Evolutionary conservation across 805 yeast genomes (phyloP).

Genomic region (Metschnikowia santaceciliae): DNA sequence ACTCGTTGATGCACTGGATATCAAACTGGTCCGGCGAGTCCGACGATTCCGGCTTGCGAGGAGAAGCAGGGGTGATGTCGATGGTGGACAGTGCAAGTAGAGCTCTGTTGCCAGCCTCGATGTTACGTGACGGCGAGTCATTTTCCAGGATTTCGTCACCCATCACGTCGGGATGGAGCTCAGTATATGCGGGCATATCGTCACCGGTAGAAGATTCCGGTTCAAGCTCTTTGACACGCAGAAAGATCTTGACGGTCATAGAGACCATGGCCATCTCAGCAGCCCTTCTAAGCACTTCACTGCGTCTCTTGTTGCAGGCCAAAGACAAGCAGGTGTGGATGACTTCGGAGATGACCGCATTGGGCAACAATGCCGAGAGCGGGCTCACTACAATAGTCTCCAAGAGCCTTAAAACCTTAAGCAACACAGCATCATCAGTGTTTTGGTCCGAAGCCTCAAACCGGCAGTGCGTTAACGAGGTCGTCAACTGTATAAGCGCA

Average conservation of each 20-base stretch:
- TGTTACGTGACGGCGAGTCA: background rate
- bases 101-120: background rate
- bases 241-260: slow-evolving; percentile 66
- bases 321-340: slow-evolving; percentile 86
- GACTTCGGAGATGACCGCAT: slow-evolving; percentile 81
- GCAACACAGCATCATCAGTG: slow-evolving; percentile 85
- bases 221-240: slow-evolving; percentile 53
- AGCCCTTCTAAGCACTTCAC: slow-evolving; percentile 82
- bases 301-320: slow-evolving; percentile 88
- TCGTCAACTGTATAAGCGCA: slow-evolving; percentile 61
- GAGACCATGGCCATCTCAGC: slow-evolving; percentile 79
- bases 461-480: slow-evolving; percentile 85
- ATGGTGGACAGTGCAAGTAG: slow-evolving; percentile 5
- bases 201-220: slow-evolving; percentile 34
- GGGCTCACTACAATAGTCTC: slow-evolving; percentile 63
- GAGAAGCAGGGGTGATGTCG: slow-evolving; percentile 6
- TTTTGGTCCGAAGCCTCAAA: slow-evolving; percentile 93
- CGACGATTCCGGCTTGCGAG: slow-evolving; percentile 7
- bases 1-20: slow-evolving; percentile 70
- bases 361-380: slow-evolving; percentile 63
- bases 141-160: slow-evolving; percentile 37
- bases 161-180: slow-evolving; percentile 55
- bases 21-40: slow-evolving; percentile 52
- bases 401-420: slow-evolving; percentile 74
- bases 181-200: slow-evolving; percentile 46